Conservation (phyloP, 2,329 filamentous ascomycete species). For the Penicillium concentricum region DNA sequence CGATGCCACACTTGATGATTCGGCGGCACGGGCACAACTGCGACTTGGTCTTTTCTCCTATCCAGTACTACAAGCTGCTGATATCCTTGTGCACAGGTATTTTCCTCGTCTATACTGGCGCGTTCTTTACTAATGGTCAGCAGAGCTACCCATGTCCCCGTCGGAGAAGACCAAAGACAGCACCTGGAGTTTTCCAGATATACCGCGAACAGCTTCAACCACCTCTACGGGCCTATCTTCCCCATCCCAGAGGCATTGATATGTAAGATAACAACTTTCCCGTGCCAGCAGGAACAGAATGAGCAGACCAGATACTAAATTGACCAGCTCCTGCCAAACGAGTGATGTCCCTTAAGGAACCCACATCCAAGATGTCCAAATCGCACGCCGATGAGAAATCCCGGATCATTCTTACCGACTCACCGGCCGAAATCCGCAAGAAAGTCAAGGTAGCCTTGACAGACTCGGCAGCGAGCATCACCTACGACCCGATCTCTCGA, state of each 20-base stretch:
- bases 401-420: slow-evolving; percentile 79
- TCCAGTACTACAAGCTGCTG: slow-evolving; percentile 90
- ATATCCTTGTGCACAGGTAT: slow-evolving; percentile 81
- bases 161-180: slow-evolving; percentile 92
- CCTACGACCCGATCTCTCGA: slow-evolving; percentile 67
- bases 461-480: slow-evolving; percentile 66
- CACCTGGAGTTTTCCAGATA: slow-evolving; percentile 92
- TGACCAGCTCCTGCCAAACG: slow-evolving; percentile 69
- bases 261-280: slow-evolving; percentile 50
- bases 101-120: not conserved
- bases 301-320: slow-evolving; percentile 3
- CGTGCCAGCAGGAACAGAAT: not conserved
- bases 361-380: slow-evolving; percentile 90
- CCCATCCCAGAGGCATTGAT: slow-evolving; percentile 68
- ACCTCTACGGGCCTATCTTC: slow-evolving; percentile 64
- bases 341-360: slow-evolving; percentile 84
- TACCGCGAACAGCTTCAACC: slow-evolving; percentile 83
- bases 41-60: slow-evolving; percentile 94
- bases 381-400: slow-evolving; percentile 70
- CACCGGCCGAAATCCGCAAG: slow-evolving; percentile 58
- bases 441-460: slow-evolving; percentile 77
- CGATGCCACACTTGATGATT: slow-evolving; percentile 58
- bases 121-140: slow-evolving; percentile 15
- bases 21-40: slow-evolving; percentile 59
- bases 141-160: slow-evolving; percentile 88